Conservation (phyloP, 768 basidiomycete genomes). For the Boletus rex-veris region DNA sequence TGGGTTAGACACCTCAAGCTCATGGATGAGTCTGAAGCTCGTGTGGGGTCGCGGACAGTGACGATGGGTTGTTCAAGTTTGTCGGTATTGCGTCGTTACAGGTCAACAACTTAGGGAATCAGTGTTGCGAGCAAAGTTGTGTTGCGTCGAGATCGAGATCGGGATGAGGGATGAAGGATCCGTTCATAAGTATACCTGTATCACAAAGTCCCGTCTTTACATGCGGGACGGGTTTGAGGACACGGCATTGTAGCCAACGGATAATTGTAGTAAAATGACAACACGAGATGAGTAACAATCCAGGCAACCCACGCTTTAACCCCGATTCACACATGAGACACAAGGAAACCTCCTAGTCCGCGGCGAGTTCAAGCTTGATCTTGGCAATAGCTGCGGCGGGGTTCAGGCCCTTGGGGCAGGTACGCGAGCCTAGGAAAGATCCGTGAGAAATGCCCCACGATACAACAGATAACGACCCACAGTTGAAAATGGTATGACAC, state of each 20-base stretch:
- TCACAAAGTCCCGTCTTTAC: too few species aligned
- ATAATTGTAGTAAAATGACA: constrained; percentile 1
- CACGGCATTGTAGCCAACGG: background rate
- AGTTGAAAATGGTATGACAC: constrained; percentile 99
- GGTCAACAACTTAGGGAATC: too few species aligned
- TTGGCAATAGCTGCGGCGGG: constrained; percentile 89
- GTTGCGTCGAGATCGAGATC: too few species aligned
- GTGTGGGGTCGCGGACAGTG: too few species aligned
- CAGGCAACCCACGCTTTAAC: constrained; percentile 1
- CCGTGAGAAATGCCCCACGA: background rate
- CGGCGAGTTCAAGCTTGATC: constrained; percentile 88
- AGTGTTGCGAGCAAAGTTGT: too few species aligned
- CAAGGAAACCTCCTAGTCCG: constrained; percentile 44
- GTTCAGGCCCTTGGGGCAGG: constrained; percentile 97
- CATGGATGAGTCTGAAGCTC: too few species aligned
- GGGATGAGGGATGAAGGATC: too few species aligned
- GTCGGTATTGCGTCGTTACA: too few species aligned
- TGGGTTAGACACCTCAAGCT: too few species aligned
- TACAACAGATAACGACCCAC: constrained; percentile 38
- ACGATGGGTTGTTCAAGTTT: too few species aligned
- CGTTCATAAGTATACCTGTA: too few species aligned
- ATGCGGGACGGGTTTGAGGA: background rate
- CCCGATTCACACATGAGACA: background rate
- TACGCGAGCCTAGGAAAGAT: constrained; percentile 62
- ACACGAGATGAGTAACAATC: background rate